Base-by-base conservation (phyloP, 2,329 filamentous ascomycete genomes). In the Daldinia eschscholtzii region DNA sequence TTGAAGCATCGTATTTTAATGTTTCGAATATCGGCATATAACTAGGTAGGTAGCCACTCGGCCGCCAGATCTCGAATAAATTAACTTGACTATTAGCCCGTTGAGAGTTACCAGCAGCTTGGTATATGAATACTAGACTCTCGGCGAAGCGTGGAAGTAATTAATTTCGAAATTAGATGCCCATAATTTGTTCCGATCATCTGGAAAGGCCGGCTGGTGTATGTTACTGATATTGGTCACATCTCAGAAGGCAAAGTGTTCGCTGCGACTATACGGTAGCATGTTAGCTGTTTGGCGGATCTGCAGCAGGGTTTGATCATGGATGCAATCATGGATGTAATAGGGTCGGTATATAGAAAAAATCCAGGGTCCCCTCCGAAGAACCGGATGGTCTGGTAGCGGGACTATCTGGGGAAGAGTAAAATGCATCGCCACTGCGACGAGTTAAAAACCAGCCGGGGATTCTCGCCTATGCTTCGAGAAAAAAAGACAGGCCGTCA, bases 301-400 rank as follows among this genome's bases (percentile, higher is more conserved):
- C 70, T 72, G 70, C 70, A 68, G 65, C 70, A 70, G 70, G 70
- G 70, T 70, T 62, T 67, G 64, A 35, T 65, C 35, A 64, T 42
- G 30, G 61, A 55, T 61, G 67, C 66, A 67, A 64, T 65, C 20
- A 64, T 42, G 30, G 61, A 57, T 61, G 67, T 68, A 65, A 64
- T 66, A 68, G 64, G 59, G 67, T 64, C 70, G 70, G 70, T 70
- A 72, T 70, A 66, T 71, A 62, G 59, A 68, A 65, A 46, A 65
- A 58, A 65, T 70, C 44, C 67, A 70, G 70, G 67, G 70, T 71
- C 70, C 61, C 64, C 65, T 67, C 64, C 64, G 63, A 67, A 53
- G 60, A 66, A 50, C 65, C 67, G 67, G 70, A 67, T 67, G 70
- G 67, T 70, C 70, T 70, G 62, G 70, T 64, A 72, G 53, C 67